A percentile compares a stretch with the other conserved stretches of the same genome.
Evolutionary conservation across 2,329 filamentous ascomycete species (phyloP).

Genomic region (Didymosphaeria variabile): DNA sequence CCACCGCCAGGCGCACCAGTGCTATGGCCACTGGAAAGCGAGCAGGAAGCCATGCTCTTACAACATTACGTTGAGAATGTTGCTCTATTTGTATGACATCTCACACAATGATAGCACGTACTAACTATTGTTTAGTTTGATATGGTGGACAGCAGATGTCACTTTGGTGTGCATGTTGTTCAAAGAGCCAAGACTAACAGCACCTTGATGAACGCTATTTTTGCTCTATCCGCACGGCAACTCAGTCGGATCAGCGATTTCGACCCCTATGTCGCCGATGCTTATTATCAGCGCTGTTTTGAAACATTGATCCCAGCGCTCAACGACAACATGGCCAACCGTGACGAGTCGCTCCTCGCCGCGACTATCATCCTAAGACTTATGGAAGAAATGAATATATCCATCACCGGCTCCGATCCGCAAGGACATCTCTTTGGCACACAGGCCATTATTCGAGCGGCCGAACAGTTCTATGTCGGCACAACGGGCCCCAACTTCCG

Average conservation of each 20-base stretch:
- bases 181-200: constrained; percentile 49
- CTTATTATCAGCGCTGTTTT: constrained; percentile 54
- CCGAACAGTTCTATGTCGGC: constrained; percentile 44
- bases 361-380: constrained; percentile 54
- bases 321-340: constrained; percentile 50
- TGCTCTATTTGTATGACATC: constrained; percentile 43
- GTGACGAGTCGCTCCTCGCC: constrained; percentile 52
- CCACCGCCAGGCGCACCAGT: constrained; percentile 41
- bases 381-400: constrained; percentile 55
- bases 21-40: constrained; percentile 46
- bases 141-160: constrained; percentile 45
- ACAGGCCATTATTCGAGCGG: constrained; percentile 47
- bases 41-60: constrained; percentile 49
- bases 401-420: constrained; percentile 45
- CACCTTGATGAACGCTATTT: constrained; percentile 54
- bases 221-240: constrained; percentile 54
- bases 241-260: constrained; percentile 51
- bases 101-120: neutral
- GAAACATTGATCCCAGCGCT: constrained; percentile 52
- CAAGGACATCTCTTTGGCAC: constrained; percentile 52
- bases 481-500: constrained; percentile 43
- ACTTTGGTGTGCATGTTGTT: constrained; percentile 47
- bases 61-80: constrained; percentile 50
- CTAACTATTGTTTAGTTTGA: constrained; percentile 38
- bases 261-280: constrained; percentile 53